Conservation (phyloP, 2,329 filamentous ascomycete genomes). For the Macroventuria anomochaeta region DNA sequence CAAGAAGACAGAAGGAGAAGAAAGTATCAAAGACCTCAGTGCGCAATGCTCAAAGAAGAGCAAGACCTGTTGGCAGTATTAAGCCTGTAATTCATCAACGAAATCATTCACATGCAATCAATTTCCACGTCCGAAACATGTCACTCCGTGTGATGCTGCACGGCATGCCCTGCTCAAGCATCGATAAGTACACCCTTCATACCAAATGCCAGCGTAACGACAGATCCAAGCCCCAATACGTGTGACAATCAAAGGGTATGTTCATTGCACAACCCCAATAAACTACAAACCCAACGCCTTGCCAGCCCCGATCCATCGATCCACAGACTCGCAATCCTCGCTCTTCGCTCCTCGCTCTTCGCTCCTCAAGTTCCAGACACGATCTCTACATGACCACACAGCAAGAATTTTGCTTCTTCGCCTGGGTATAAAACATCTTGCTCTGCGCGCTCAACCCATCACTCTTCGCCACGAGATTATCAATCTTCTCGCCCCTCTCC, state of each 20-base stretch:
- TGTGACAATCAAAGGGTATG: slow-evolving; percentile 16
- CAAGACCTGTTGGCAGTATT: neutral
- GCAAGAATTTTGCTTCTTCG: slow-evolving; percentile 68
- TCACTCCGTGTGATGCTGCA: no score
- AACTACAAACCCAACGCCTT: slow-evolving; percentile 11
- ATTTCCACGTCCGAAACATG: no score
- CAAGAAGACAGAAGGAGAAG: neutral
- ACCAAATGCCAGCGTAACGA: neutral
- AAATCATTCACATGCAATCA: neutral
- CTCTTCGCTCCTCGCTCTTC: no score
- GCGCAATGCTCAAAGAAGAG: neutral
- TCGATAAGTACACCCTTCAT: no score
- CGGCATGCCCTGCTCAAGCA: no score
- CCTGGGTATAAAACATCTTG: slow-evolving; percentile 93
- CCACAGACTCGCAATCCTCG: no score
- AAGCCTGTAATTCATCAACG: neutral
- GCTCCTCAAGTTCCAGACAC: neutral
- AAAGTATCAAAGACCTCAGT: neutral
- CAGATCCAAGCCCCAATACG: no score
- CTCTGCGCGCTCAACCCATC: slow-evolving; percentile 88
- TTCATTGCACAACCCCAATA: slow-evolving; percentile 3
- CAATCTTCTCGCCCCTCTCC: slow-evolving; percentile 95
- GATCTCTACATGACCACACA: slow-evolving; percentile 62
- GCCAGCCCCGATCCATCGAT: neutral
- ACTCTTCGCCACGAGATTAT: slow-evolving; percentile 91